These are phyloP conservation scores for Butyriboletus loyo DNA, from an alignment of 768 basidiomycete genomes.

Conservation along the genomic window DNA sequence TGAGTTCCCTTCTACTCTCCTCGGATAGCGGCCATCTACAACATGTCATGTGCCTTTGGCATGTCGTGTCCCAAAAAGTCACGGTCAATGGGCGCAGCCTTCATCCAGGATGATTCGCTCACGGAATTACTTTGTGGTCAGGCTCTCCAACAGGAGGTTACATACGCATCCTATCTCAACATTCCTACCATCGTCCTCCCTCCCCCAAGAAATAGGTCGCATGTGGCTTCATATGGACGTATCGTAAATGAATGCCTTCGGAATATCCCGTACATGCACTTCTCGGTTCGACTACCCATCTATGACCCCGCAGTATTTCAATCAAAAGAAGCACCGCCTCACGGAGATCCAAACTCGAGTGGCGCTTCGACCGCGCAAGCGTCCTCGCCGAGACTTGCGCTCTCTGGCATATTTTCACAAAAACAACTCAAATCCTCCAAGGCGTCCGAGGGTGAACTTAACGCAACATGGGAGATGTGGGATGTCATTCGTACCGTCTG, in stretches of 20 bases:
- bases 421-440: slow-evolving; percentile 28
- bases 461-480: slow-evolving; percentile 98
- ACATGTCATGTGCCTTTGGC: slow-evolving; percentile 11
- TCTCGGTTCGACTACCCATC: slow-evolving; percentile 82
- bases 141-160: slow-evolving; percentile 91
- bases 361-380: slow-evolving; percentile 20
- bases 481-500: slow-evolving; percentile 90
- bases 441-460: slow-evolving; percentile 55
- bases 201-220: slow-evolving; percentile 76
- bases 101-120: slow-evolving; percentile 7
- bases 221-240: slow-evolving; percentile 91
- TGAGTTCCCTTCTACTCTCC: slow-evolving; percentile 39
- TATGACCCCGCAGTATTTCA: slow-evolving; percentile 70
- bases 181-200: slow-evolving; percentile 84
- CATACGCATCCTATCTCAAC: slow-evolving; percentile 91
- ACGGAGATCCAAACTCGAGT: slow-evolving; percentile 30
- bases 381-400: slow-evolving; percentile 17
- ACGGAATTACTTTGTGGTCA: slow-evolving; percentile 32
- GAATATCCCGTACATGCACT: slow-evolving; percentile 65
- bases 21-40: slow-evolving; percentile 4
- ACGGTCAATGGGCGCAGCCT: slow-evolving; percentile 18
- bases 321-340: slow-evolving; percentile 28
- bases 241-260: slow-evolving; percentile 78
- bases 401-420: slow-evolving; percentile 23
- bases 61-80: slow-evolving; percentile 14